Base-by-base conservation (phyloP, 192 early-diverging fungal genomes). In the Coemansia sp. region DNA sequence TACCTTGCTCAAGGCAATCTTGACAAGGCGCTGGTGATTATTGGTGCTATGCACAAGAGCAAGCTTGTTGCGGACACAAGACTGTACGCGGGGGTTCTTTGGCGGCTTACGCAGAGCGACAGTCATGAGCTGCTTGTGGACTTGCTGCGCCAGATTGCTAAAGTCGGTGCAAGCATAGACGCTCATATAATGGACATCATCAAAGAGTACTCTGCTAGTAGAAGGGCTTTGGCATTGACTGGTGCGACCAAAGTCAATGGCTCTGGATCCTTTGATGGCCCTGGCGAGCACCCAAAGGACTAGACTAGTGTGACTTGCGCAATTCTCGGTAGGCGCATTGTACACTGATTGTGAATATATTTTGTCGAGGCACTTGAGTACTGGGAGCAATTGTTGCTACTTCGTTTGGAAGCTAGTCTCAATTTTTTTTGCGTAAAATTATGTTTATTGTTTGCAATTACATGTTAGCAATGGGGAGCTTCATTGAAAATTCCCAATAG, bases 11-110 rank as follows among this genome's bases (percentile, higher is more conserved):
- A 9, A 20, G 40, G 53, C 11, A 40, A 67, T 8, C 23, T 39
- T 3, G 45, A 9, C 23, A 16, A 51, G 14, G 67, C 71, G 1
- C n/a, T 62, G 57, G 4, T 16, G 24, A 40, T 79, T 21, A 42
- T 79, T 48, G 21, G 42, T 10, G 64, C 53, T 18, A 70, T 79
- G 77, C 77, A 79, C 42, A 21, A 20, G 33, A 50, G 11, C 0
- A 34, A 33, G 26, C 26, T 73, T 14, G 59, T 36, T 13, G 60
- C 26, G n/a, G 18, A 26, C 1, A 18, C 71, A 18, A 39, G 64
- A 56, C 13, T 67, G 9, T 79, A 79, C 42, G 34, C 42, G 40
- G 2, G 34, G 40, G 13, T 79, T 18, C 65, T 74, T 35, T 56
- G 37, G 9, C 28, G 4, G 9, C 34, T 74, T 3, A 60, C 64